Conservation (phyloP, 2,329 filamentous ascomycete species). For the Pseudogymnoascus sp. region DNA sequence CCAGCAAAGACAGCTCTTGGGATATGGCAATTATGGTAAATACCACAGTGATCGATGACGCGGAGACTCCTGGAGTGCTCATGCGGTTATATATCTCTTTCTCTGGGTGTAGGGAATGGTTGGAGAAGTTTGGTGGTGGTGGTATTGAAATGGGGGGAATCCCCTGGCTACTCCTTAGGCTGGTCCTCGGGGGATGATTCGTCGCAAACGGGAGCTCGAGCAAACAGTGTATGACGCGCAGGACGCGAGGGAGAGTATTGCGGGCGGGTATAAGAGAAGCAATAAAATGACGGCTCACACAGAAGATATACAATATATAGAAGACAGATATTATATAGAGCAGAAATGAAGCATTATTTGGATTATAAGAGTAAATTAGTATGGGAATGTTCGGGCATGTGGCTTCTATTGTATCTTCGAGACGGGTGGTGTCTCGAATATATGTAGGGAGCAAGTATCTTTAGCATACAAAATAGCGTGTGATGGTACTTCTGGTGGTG, state of each 20-base stretch:
- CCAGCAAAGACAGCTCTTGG: neutral
- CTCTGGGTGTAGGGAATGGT: neutral
- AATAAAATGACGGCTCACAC: neutral
- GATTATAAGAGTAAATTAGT: neutral
- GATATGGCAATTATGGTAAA: neutral
- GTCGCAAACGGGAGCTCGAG: neutral
- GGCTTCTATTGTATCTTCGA: neutral
- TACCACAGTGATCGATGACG: constrained; percentile 3
- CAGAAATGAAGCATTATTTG: neutral
- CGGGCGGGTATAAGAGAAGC: neutral
- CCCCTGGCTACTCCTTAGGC: neutral
- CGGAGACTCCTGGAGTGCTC: neutral
- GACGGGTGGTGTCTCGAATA: neutral
- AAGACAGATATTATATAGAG: neutral
- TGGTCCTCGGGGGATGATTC: neutral
- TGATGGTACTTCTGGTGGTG: neutral
- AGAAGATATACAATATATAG: neutral
- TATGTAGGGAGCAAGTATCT: neutral
- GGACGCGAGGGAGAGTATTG: neutral
- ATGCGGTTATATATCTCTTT: neutral
- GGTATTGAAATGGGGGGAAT: neutral
- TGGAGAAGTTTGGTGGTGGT: neutral
- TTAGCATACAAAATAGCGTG: neutral
- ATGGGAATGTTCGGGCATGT: neutral
- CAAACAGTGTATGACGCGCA: neutral